Evolutionary conservation across 192 early-diverging fungal genomes (phyloP).

Genomic region (Coemansia sp.): DNA sequence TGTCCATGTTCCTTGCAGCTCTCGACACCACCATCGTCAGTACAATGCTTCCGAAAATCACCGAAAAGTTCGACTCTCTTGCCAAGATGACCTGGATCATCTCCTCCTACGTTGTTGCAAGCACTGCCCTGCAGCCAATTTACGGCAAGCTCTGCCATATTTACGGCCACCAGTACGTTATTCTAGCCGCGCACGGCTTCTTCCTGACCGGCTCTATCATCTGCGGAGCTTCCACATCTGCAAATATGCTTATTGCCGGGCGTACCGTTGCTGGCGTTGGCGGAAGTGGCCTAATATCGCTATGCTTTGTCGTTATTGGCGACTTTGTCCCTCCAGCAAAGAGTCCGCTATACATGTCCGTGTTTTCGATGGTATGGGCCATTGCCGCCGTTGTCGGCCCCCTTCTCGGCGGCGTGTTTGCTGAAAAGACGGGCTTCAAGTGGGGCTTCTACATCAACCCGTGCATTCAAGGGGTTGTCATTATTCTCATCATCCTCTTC

Average conservation of each 20-base stretch:
- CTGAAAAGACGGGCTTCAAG: slow-evolving; percentile 55
- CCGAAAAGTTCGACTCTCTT: slow-evolving; percentile 61
- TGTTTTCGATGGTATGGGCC: slow-evolving; percentile 61
- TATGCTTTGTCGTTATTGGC: slow-evolving; percentile 66
- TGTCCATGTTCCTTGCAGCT: slow-evolving; percentile 63
- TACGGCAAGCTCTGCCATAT: slow-evolving; percentile 83
- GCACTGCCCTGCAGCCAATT: slow-evolving; percentile 76
- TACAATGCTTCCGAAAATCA: slow-evolving; percentile 63
- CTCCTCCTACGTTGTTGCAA: slow-evolving; percentile 65
- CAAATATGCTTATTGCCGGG: slow-evolving; percentile 70
- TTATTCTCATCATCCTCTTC: slow-evolving; percentile 49
- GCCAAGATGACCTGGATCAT: slow-evolving; percentile 76
- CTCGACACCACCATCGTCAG: slow-evolving; percentile 70
- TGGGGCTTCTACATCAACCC: slow-evolving; percentile 66
- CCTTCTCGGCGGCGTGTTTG: slow-evolving; percentile 61
- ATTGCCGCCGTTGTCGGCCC: slow-evolving; percentile 63
- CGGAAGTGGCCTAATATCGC: slow-evolving; percentile 66
- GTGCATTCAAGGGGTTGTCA: slow-evolving; percentile 44
- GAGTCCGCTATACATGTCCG: slow-evolving; percentile 62
- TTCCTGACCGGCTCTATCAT: slow-evolving; percentile 59
- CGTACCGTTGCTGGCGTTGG: slow-evolving; percentile 71
- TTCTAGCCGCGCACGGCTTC: slow-evolving; percentile 58
- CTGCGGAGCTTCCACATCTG: slow-evolving; percentile 59
- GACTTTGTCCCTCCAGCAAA: slow-evolving; percentile 64
- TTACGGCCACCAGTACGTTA: slow-evolving; percentile 68